A percentile compares a stretch with the other conserved stretches of the same genome.
phyloP scores from a whole-genome alignment of 805 yeast genomes.

The Pichia exigua region DNA sequence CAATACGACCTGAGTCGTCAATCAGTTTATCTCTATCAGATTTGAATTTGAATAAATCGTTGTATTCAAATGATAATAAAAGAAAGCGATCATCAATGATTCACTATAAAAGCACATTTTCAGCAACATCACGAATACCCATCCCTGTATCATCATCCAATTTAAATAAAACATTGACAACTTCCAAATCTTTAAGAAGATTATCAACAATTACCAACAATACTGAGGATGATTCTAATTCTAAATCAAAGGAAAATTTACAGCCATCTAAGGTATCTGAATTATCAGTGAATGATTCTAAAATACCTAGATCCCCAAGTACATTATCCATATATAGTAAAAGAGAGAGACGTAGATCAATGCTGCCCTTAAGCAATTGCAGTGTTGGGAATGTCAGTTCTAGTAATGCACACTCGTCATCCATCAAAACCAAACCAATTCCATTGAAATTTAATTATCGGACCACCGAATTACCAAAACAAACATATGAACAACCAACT shows the following conservation, averaged over 20 bases:
- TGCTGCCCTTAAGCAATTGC: neutral
- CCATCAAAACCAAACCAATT: neutral
- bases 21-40: neutral
- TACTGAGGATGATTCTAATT: neutral
- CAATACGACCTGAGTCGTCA: neutral
- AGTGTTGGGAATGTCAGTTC: neutral
- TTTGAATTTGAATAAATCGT: neutral
- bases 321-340: neutral
- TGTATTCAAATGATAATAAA: neutral
- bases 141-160: neutral
- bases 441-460: neutral
- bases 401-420: neutral
- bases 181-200: neutral
- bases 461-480: neutral
- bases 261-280: neutral
- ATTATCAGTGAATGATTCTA: neutral
- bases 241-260: neutral
- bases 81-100: neutral
- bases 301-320: conserved; percentile 6
- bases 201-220: neutral
- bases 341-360: neutral
- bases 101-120: neutral
- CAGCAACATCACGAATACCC: neutral
- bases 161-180: neutral
- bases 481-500: neutral